Percentiles rank a stretch among this genome's conserved stretches.
These are phyloP conservation scores for Emericellopsis cladophorae DNA, from an alignment of 2,329 filamentous ascomycete species.

Conservation along the genomic window DNA sequence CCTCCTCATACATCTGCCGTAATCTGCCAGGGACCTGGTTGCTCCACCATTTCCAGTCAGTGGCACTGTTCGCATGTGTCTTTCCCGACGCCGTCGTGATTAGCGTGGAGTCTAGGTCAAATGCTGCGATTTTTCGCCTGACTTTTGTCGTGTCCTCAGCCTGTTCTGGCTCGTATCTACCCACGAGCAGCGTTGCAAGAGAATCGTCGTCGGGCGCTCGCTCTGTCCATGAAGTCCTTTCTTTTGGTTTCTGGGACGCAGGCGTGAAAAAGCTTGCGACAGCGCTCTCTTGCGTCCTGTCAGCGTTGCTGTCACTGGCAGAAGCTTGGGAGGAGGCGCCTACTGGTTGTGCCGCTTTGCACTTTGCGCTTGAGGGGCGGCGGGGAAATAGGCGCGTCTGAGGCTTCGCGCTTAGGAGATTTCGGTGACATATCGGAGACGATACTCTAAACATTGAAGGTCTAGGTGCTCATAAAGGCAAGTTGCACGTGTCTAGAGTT, in stretches of 20 bases:
- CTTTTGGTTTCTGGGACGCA: slow-evolving; percentile 68
- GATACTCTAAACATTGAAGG: neutral
- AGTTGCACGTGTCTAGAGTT: neutral
- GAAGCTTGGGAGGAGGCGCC: slow-evolving; percentile 4
- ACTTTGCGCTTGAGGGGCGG: slow-evolving; percentile 39
- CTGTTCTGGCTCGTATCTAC: slow-evolving; percentile 46
- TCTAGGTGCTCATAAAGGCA: neutral
- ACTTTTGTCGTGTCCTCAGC: slow-evolving; percentile 11
- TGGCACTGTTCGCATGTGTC: slow-evolving; percentile 54
- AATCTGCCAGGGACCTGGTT: slow-evolving; percentile 53
- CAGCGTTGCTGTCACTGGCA: slow-evolving; percentile 4
- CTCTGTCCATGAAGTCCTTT: slow-evolving; percentile 61
- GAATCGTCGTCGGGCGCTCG: slow-evolving; percentile 36
- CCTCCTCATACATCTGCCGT: slow-evolving; percentile 45
- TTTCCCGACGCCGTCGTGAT: slow-evolving; percentile 72
- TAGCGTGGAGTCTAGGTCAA: slow-evolving; percentile 78
- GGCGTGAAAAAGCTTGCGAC: slow-evolving; percentile 85
- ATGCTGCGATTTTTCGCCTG: slow-evolving; percentile 54
- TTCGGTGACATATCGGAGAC: slow-evolving; percentile 11
- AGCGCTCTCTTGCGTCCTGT: slow-evolving; percentile 39
- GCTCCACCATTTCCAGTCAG: slow-evolving; percentile 96
- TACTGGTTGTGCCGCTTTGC: slow-evolving; percentile 39
- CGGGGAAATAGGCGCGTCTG: slow-evolving; percentile 34
- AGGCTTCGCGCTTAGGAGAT: slow-evolving; percentile 20
- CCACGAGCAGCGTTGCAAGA: slow-evolving; percentile 56